Conservation (phyloP, 139 green algal species). For the Chlorella ohadii region DNA sequence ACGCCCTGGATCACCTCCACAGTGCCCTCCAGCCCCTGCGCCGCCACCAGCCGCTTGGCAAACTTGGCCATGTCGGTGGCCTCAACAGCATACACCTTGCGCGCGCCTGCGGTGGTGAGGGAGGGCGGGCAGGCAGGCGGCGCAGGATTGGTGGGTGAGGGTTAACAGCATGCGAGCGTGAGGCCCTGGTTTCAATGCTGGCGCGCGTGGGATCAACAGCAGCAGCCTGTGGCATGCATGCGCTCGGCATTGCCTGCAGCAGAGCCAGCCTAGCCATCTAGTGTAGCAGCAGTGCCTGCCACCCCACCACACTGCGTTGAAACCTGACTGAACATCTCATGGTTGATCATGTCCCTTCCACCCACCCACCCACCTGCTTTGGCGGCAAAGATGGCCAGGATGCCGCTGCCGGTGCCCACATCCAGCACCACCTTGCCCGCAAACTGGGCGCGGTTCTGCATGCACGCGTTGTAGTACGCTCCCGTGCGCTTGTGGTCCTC, state of each 20-base stretch:
- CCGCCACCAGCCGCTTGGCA: constrained; percentile 80
- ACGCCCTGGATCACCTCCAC: constrained; percentile 96
- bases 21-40: constrained; percentile 81
- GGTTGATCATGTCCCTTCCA: neutral
- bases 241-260: too few species aligned
- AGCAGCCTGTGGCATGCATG: too few species aligned
- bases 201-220: too few species aligned
- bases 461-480: constrained; percentile 88
- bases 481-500: constrained; percentile 97
- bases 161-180: too few species aligned
- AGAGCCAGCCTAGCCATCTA: too few species aligned
- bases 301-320: too few species aligned
- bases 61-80: constrained; percentile 92
- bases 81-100: constrained; percentile 95
- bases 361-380: constrained; percentile 65
- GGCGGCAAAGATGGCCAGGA: constrained; percentile 96
- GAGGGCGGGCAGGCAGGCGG: too few species aligned
- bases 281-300: too few species aligned
- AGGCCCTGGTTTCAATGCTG: too few species aligned
- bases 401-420: constrained; percentile 95
- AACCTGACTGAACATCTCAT: too few species aligned
- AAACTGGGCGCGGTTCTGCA: constrained; percentile 75
- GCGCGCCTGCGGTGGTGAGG: constrained; percentile 54
- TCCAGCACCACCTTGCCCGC: constrained; percentile 92
- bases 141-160: too few species aligned